Base-by-base conservation (phyloP, 129 eudicot species). In the Ambrosia trifida region DNA sequence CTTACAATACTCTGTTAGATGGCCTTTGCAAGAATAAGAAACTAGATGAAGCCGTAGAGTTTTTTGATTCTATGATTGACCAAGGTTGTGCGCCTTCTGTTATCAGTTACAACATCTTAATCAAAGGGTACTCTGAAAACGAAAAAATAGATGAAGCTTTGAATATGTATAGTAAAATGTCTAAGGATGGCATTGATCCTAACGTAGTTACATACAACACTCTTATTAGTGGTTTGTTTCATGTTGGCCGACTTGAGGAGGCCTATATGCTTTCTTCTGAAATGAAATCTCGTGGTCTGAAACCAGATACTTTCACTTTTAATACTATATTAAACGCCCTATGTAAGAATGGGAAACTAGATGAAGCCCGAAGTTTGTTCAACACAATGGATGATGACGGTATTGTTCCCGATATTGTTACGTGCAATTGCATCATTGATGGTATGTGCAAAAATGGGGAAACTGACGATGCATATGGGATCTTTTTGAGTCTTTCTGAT, bases 361-460 rank as follows among this genome's bases (percentile, higher is more conserved):
- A 79, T 45, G 74, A 76, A n/a, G 81, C 81, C 58, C 35, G 60
- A 68, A 60, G 19, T 5, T 49, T 79, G 65, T 73, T 79, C 38
- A 73, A 73, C 9, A 68, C 11, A 17, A 44, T 79, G 45, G 70
- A 73, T 66, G 70, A 16, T 24, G 45, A 40, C 14, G 83, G 46
- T 67, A 17, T 69, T 52, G 16, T 45, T 38, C 83, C 80, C 18
- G 79, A 80, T 68, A 68, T 80, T 51, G 75, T 74, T 62, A 80
- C 79, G 0, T 74, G 75, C 62, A 80, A 68, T 51, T 58, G 72
- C 20, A 51, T 80, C 28, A 74, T 80, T 61, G 76, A 74, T 14
- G 83, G 83, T 61, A 61, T 80, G 83, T 80, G 76, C 8, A 80
- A 66, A 74, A 51, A 41, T 59, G 76, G 83, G 53, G 70, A 80